These are phyloP conservation scores for Poteriospumella lacustris DNA, from an alignment of 108 stramenopile species.

Conservation along the genomic window DNA sequence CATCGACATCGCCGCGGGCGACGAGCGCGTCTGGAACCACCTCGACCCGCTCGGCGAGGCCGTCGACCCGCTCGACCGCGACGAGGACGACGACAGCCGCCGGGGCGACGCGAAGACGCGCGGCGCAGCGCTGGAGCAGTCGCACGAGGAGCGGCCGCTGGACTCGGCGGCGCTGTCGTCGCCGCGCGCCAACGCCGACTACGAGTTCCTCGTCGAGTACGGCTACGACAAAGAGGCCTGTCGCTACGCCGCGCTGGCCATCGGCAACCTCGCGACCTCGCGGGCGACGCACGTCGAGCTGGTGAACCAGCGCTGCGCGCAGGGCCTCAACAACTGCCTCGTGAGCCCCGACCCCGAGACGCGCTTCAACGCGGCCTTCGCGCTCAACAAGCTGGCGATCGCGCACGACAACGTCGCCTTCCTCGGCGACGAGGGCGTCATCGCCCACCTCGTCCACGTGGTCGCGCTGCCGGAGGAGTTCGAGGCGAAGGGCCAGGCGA, in stretches of 20 bases:
- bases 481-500: constrained; percentile 65
- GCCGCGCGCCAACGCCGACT: not conserved
- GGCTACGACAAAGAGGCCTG: constrained; percentile 55
- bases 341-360: constrained; percentile 55
- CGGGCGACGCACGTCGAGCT: not conserved
- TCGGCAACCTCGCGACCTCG: constrained; percentile 57
- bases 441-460: constrained; percentile 21
- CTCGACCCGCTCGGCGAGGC: constrained; percentile 30
- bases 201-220: constrained; percentile 31
- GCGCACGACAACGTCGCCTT: constrained; percentile 42
- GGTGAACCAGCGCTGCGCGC: not conserved
- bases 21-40: constrained; percentile 14
- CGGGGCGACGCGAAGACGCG: not conserved
- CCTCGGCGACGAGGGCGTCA: constrained; percentile 21
- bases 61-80: too few relatives aligned
- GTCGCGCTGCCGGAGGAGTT: constrained; percentile 39
- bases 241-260: constrained; percentile 66
- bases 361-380: constrained; percentile 63
- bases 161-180: not conserved
- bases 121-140: too few relatives aligned
- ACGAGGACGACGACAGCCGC: not conserved
- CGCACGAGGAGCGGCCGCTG: too few relatives aligned
- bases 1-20: constrained; percentile 47
- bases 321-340: constrained; percentile 31
- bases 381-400: constrained; percentile 63